Evolutionary conservation across 1,284 basidiomycete species (phyloP).

Genomic region (Apiotrichum sp.): DNA sequence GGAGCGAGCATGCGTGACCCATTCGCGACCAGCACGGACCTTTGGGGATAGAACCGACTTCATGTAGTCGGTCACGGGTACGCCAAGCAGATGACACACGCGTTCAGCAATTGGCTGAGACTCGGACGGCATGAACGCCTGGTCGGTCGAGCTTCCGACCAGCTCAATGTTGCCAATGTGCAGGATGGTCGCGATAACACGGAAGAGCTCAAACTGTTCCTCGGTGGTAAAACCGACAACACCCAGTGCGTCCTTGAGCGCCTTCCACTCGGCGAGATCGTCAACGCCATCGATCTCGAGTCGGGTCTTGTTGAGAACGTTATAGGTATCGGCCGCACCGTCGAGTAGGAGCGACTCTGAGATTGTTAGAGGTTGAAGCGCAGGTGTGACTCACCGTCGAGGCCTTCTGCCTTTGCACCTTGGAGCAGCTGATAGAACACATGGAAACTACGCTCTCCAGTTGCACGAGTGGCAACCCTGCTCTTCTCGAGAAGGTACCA

Average conservation of each 20-base stretch:
- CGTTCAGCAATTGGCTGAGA: slow-evolving; percentile 60
- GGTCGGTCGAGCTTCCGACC: slow-evolving; percentile 73
- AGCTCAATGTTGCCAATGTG: slow-evolving; percentile 93
- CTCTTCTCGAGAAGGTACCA: slow-evolving; percentile 99
- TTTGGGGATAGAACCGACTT: slow-evolving; percentile 81
- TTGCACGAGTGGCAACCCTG: slow-evolving; percentile 79
- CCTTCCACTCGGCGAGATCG: slow-evolving; percentile 80
- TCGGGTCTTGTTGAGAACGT: slow-evolving; percentile 83
- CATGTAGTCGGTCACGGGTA: slow-evolving; percentile 83
- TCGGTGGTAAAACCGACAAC: slow-evolving; percentile 61
- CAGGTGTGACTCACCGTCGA: slow-evolving; percentile 55
- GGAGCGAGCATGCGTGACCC: slow-evolving; percentile 90
- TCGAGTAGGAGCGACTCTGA: slow-evolving; percentile 70
- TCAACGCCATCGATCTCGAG: slow-evolving; percentile 91
- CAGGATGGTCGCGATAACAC: slow-evolving; percentile 86
- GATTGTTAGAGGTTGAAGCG: background rate
- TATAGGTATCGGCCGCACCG: slow-evolving; percentile 73
- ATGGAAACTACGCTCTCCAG: slow-evolving; percentile 89
- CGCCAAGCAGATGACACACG: slow-evolving; percentile 85
- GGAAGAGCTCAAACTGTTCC: slow-evolving; percentile 90
- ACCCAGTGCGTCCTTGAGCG: slow-evolving; percentile 54
- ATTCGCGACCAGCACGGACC: slow-evolving; percentile 91
- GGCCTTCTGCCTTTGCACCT: slow-evolving; percentile 56
- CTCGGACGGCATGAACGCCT: slow-evolving; percentile 72
- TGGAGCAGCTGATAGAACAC: slow-evolving; percentile 89